Base-by-base conservation (phyloP, 352 stramenopile species). In the Thalassiosira ordinaria region DNA sequence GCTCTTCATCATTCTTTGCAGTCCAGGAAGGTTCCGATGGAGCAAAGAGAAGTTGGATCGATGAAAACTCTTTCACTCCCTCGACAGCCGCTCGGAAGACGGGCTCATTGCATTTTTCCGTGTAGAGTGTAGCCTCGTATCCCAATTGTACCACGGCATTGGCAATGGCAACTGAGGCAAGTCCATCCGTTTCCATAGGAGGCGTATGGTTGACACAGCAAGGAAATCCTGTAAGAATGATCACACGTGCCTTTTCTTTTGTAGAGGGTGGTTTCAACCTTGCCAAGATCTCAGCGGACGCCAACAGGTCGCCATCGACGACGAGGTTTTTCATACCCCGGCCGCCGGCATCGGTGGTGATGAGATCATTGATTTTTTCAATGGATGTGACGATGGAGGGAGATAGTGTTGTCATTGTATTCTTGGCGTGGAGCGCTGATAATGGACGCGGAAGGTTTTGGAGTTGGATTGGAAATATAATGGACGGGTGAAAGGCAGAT, bases 131-230 rank as follows among this genome's bases (percentile, higher is more conserved):
- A 22, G 85, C 86, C 5, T 59, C 37, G 63, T 93, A 85, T 16
- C 89, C 88, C 22, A 94, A 60, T 2, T 53, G 75, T 0, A 92
- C 35, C 0, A 80, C 73, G n/a, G 84, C 62, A 3, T 64, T 57
- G 0, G 85, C 84, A 47, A 95, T 84, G 0, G 84, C 73, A 46
- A 88, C 85, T 55, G 89, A 89, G 1, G 81, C 73, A n/a, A 89
- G 90, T 65, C 90, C 90, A 69, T 95, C 90, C 16, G 90, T 95
- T 76, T 95, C 90, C 1, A 89, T 93, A 0, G 90, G 90, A 1
- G 89, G 89, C 29, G 26, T 69, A 9, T 88, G 27, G 18, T 86
- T 41, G 2, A 94, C 74, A 52, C 88, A 85, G 64, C 90, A 95
- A 4, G 90, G 90, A 77, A 95, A 91, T 14, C 85, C 85, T n/a